Conservation (phyloP, 192 early-diverging fungal genomes). For the Pecoramyces ruminantium region DNA sequence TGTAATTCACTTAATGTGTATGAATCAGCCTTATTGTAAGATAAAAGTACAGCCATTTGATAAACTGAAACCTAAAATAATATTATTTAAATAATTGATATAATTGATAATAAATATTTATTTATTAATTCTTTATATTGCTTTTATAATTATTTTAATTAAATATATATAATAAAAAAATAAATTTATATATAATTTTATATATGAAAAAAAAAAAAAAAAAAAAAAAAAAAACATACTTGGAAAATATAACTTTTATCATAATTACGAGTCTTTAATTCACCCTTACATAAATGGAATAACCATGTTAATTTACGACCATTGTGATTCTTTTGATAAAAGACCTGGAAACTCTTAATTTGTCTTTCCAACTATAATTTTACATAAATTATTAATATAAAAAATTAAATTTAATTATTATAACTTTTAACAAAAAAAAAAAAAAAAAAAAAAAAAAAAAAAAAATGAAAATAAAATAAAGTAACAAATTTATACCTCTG, state of each 20-base stretch:
- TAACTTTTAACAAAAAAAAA: no score
- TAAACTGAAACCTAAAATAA: constrained; percentile 48
- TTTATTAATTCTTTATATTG: no score
- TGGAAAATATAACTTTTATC: neutral
- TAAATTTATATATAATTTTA: no score
- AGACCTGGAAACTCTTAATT: constrained; percentile 69
- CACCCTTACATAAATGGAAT: constrained; percentile 77
- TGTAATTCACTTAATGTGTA: constrained; percentile 65
- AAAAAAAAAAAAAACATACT: neutral
- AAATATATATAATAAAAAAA: no score
- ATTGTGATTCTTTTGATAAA: constrained; percentile 51
- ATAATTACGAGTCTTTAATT: constrained; percentile 9
- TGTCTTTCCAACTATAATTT: constrained; percentile 48
- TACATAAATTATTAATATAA: neutral
- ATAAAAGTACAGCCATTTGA: constrained; percentile 85
- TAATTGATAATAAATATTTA: no score
- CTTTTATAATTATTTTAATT: no score
- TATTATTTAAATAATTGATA: no score
- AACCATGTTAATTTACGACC: constrained; percentile 71
- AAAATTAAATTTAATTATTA: no score
- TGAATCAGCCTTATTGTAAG: constrained; percentile 63
- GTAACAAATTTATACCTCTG: no score
- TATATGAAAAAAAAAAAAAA: no score
- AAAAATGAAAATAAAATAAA: no score
- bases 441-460: no score